Percentiles rank a stretch among this genome's conserved stretches.
These are phyloP conservation scores for Penicillium sclerotigenum DNA, from an alignment of 2,329 filamentous ascomycete species.

Conservation along the genomic window DNA sequence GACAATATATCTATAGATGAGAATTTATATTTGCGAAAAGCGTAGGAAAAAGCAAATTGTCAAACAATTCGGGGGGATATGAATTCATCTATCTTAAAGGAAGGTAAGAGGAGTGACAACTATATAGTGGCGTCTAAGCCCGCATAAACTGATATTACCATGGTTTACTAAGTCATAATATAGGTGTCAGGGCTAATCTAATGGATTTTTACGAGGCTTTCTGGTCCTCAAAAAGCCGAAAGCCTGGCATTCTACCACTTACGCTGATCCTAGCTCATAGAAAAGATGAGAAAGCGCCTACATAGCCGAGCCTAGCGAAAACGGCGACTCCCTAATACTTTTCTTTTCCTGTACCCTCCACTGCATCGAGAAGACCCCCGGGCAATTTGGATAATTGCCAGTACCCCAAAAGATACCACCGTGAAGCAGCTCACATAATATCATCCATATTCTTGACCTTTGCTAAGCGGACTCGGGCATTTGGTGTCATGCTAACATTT, in stretches of 20 bases:
- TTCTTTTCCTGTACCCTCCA: not conserved
- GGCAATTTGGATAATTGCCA: not conserved
- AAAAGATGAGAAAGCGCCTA: not conserved
- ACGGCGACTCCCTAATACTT: not conserved
- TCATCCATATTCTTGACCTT: not conserved
- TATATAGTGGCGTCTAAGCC: too few relatives aligned
- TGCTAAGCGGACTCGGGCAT: not conserved
- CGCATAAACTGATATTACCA: too few relatives aligned
- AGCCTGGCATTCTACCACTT: not conserved
- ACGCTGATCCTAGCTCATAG: not conserved
- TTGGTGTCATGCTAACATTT: not conserved
- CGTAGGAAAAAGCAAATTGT: too few relatives aligned
- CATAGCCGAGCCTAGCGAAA: not conserved
- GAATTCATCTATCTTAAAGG: too few relatives aligned
- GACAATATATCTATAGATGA: too few relatives aligned
- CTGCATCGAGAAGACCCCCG: not conserved
- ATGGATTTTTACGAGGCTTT: not conserved
- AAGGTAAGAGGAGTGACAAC: too few relatives aligned
- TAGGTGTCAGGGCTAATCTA: not conserved
- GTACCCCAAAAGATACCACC: not conserved
- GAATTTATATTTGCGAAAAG: too few relatives aligned
- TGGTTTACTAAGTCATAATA: too few relatives aligned
- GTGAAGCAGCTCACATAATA: not conserved
- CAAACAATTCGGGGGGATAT: too few relatives aligned
- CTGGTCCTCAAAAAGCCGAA: not conserved